phyloP scores from a whole-genome alignment of 1,284 basidiomycete species.

The Mycena citricolor region DNA sequence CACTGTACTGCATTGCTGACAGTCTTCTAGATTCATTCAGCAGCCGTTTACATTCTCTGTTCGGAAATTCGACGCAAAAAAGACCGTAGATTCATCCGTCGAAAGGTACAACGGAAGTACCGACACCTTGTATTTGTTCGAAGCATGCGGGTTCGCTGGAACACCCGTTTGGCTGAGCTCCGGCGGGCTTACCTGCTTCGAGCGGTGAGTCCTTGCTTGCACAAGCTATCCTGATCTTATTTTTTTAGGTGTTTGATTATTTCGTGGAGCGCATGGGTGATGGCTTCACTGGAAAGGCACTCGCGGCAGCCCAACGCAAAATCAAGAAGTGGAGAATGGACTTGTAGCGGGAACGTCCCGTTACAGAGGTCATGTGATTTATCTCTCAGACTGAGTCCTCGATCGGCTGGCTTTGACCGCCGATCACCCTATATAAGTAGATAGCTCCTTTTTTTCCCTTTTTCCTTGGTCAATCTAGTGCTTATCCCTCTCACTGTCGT shows the following conservation, averaged over 20 bases:
- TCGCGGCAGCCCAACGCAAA: not conserved
- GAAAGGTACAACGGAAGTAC: not conserved
- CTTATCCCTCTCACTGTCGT: too few relatives aligned
- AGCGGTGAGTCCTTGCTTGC: constrained; percentile 4
- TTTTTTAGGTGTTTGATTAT: constrained; percentile 12
- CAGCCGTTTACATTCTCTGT: constrained; percentile 1
- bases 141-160: constrained; percentile 21
- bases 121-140: constrained; percentile 6
- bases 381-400: too few relatives aligned
- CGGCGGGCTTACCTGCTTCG: constrained; percentile 10
- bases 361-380: too few relatives aligned
- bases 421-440: too few relatives aligned
- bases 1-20: not conserved
- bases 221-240: not conserved
- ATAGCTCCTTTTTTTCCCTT: too few relatives aligned
- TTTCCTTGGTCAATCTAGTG: too few relatives aligned
- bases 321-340: constrained; percentile 21
- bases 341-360: too few relatives aligned
- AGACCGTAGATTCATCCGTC: not conserved
- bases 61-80: constrained; percentile 7
- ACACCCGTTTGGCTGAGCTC: constrained; percentile 10
- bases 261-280: constrained; percentile 6
- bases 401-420: too few relatives aligned
- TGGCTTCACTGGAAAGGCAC: constrained; percentile 5
- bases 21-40: constrained; percentile 1